A percentile compares a stretch with the other conserved stretches of the same genome.
Evolutionary conservation across 257 asterid species (phyloP).

Genomic region (Eustoma russellianum): DNA sequence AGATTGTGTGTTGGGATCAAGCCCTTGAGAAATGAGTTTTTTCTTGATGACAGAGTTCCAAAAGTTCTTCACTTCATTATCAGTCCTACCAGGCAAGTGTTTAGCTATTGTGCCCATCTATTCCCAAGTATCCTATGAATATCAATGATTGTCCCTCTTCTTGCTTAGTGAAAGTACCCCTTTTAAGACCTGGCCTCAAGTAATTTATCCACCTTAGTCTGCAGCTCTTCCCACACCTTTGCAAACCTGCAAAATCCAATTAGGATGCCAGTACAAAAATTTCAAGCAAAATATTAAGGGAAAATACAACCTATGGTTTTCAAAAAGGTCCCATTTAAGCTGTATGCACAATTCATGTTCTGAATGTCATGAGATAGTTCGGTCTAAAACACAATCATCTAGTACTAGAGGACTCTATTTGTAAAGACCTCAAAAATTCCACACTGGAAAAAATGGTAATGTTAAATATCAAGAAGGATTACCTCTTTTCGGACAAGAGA

Average conservation of each 20-base stretch:
- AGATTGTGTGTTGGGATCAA: slow-evolving; percentile 95
- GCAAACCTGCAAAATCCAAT: slow-evolving; percentile 38
- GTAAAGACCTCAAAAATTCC: no score
- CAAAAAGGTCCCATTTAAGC: no score
- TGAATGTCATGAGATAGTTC: background rate
- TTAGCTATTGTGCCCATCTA: slow-evolving; percentile 98
- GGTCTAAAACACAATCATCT: no score
- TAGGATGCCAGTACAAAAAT: background rate
- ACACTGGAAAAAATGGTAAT: no score
- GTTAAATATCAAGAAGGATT: no score
- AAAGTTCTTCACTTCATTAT: slow-evolving; percentile 87
- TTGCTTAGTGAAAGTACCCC: slow-evolving; percentile 71
- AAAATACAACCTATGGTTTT: no score
- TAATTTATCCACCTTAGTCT: slow-evolving; percentile 91
- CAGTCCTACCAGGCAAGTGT: slow-evolving; percentile 90
- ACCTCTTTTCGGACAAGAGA: no score
- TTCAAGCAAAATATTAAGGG: background rate
- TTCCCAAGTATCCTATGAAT: slow-evolving; percentile 82
- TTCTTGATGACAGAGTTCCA: slow-evolving; percentile 93
- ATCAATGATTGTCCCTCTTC: slow-evolving; percentile 79
- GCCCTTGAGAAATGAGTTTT: slow-evolving; percentile 81
- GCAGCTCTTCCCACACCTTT: slow-evolving; percentile 95
- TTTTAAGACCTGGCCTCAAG: slow-evolving; percentile 80
- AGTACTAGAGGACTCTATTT: no score
- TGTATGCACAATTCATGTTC: no score